phyloP scores from a whole-genome alignment of 2,329 filamentous ascomycete genomes.

The Monosporascus cannonballus region DNA sequence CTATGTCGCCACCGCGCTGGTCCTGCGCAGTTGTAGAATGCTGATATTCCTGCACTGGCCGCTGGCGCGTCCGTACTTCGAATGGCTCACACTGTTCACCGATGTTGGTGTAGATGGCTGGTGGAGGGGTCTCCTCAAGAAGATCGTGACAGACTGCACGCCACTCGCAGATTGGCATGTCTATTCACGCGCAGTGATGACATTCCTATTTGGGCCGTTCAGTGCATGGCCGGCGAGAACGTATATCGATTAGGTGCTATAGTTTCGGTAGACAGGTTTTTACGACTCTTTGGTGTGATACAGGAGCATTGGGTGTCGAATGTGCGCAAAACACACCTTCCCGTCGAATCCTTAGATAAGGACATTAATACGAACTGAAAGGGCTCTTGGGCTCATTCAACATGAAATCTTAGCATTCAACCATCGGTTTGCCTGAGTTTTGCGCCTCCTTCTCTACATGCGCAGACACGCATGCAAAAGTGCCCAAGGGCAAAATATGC shows the following conservation, averaged over 20 bases:
- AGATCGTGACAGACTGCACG: constrained; percentile 5
- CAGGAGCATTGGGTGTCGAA: too few relatives aligned
- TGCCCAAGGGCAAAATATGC: too few relatives aligned
- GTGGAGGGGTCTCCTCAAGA: constrained; percentile 1
- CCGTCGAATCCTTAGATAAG: too few relatives aligned
- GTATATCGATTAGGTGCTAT: not conserved
- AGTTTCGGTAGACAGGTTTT: too few relatives aligned
- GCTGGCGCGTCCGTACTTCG: constrained; percentile 14
- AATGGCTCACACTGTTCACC: constrained; percentile 13
- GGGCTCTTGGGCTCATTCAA: too few relatives aligned
- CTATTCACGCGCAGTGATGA: constrained; percentile 12
- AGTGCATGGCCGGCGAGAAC: constrained; percentile 21
- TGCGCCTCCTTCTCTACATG: too few relatives aligned
- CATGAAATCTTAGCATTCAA: too few relatives aligned
- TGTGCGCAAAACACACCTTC: too few relatives aligned
- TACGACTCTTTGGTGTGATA: too few relatives aligned
- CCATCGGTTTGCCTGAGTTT: too few relatives aligned
- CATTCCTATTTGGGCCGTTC: constrained; percentile 13
- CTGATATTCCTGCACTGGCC: constrained; percentile 1
- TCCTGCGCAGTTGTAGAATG: constrained; percentile 5
- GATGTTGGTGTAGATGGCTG: not conserved
- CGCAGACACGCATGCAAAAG: too few relatives aligned
- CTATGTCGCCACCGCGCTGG: constrained; percentile 9
- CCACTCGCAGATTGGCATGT: constrained; percentile 10
- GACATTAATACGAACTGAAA: too few relatives aligned